These are phyloP conservation scores for Butyriboletus loyo DNA, from an alignment of 768 basidiomycete species.

Conservation along the genomic window DNA sequence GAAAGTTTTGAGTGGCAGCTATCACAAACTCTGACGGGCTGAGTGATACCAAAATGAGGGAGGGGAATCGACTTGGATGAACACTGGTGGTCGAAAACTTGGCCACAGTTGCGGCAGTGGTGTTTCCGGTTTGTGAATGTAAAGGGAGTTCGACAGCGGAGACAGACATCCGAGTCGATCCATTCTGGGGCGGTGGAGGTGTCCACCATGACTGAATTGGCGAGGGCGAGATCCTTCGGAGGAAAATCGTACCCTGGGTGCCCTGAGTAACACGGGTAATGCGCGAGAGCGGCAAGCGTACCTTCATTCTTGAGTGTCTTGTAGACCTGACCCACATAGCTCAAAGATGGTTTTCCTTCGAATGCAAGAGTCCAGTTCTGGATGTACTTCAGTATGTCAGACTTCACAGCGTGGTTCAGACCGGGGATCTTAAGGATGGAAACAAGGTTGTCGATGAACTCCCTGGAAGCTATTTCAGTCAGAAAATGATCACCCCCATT, in stretches of 20 bases:
- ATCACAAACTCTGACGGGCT: slow-evolving; percentile 94
- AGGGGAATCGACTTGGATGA: slow-evolving; percentile 80
- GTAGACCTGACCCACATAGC: slow-evolving; percentile 79
- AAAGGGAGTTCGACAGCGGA: slow-evolving; percentile 88
- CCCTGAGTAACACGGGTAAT: neutral
- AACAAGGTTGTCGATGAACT: slow-evolving; percentile 92
- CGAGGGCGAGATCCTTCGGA: slow-evolving; percentile 65
- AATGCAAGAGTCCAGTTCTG: slow-evolving; percentile 95
- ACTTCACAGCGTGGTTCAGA: slow-evolving; percentile 80
- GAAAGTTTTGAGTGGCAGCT: slow-evolving; percentile 77
- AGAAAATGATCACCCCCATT: slow-evolving; percentile 95
- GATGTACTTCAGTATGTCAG: slow-evolving; percentile 69
- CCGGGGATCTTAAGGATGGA: slow-evolving; percentile 79
- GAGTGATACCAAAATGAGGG: slow-evolving; percentile 90
- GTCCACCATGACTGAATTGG: slow-evolving; percentile 84
- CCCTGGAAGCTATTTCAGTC: slow-evolving; percentile 76
- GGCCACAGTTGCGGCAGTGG: slow-evolving; percentile 97
- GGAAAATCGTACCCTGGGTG: slow-evolving; percentile 77
- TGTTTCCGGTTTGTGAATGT: slow-evolving; percentile 96
- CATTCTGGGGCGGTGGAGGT: slow-evolving; percentile 93
- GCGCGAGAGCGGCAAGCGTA: slow-evolving; percentile 29
- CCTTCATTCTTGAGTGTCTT: slow-evolving; percentile 74
- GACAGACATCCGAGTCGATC: slow-evolving; percentile 94
- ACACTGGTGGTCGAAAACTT: slow-evolving; percentile 93
- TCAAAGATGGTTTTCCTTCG: slow-evolving; percentile 70